These are phyloP conservation scores for Globisporangium viniferum DNA, from an alignment of 352 stramenopile genomes.

Conservation along the genomic window DNA sequence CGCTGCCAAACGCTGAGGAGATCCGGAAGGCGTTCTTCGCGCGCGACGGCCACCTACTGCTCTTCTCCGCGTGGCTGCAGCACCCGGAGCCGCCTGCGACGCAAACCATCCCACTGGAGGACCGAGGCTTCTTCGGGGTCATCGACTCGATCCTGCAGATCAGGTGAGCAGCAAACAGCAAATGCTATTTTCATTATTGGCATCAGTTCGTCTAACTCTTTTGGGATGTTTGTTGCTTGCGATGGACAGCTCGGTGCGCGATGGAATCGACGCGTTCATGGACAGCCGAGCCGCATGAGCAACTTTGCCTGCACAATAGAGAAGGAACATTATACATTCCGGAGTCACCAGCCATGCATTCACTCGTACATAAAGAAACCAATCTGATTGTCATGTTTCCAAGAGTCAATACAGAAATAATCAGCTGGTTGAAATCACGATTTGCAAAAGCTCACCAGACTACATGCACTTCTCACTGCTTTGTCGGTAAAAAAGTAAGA, in stretches of 20 bases:
- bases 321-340: not conserved
- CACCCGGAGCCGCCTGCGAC: slow-evolving; percentile 69
- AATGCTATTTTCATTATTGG: not conserved
- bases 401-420: not conserved
- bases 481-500: not conserved
- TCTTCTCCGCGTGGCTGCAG: slow-evolving; percentile 75
- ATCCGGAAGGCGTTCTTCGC: slow-evolving; percentile 35
- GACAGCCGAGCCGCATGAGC: slow-evolving; percentile 17
- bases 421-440: not conserved
- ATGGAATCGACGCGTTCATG: slow-evolving; percentile 69
- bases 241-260: slow-evolving; percentile 41
- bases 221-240: not conserved
- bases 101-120: slow-evolving; percentile 58
- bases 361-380: not conserved
- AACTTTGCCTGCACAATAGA: not conserved
- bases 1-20: slow-evolving; percentile 20
- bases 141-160: slow-evolving; percentile 79
- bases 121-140: slow-evolving; percentile 67
- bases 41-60: slow-evolving; percentile 53
- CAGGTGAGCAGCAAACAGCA: slow-evolving; percentile 24
- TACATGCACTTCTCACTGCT: not conserved
- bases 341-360: not conserved
- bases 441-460: not conserved
- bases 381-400: not conserved
- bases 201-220: not conserved